These are phyloP conservation scores for Globisporangium nunn DNA, from an alignment of 352 stramenopile species.

Conservation along the genomic window DNA sequence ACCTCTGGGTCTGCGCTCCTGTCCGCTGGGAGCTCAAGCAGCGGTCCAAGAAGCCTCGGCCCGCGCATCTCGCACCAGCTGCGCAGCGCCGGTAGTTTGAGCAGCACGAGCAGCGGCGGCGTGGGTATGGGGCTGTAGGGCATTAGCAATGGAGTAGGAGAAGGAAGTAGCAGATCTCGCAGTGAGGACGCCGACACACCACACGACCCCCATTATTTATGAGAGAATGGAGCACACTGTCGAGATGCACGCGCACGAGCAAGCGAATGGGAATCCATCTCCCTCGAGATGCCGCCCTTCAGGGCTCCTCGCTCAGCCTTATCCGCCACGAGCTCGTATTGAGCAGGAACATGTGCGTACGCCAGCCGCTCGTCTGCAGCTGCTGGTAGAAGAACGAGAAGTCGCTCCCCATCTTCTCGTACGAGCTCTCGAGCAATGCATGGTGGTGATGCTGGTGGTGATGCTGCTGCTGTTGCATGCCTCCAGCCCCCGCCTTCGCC, in stretches of 20 bases:
- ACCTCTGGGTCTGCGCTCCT: constrained; percentile 18
- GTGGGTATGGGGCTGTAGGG: constrained; percentile 2
- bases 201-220: not conserved
- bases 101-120: constrained; percentile 34
- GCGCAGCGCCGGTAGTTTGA: constrained; percentile 62
- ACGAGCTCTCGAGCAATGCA: constrained; percentile 36
- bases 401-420: constrained; percentile 38
- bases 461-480: not conserved
- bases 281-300: not conserved
- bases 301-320: constrained; percentile 40
- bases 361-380: constrained; percentile 53
- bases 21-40: constrained; percentile 31
- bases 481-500: not conserved
- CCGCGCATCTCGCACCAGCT: constrained; percentile 33
- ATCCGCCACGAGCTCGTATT: constrained; percentile 62
- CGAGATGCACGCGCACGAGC: too few relatives aligned
- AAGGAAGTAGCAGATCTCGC: not conserved
- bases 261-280: not conserved
- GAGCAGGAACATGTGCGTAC: constrained; percentile 66
- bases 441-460: not conserved
- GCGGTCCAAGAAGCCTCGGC: constrained; percentile 14
- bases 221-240: not conserved
- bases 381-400: constrained; percentile 63
- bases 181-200: not conserved
- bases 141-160: not conserved